A percentile compares a stretch with the other conserved stretches of the same genome.
Conservation (phyloP, 2,329 filamentous ascomycete genomes). For the Fusarium azukiicola region DNA sequence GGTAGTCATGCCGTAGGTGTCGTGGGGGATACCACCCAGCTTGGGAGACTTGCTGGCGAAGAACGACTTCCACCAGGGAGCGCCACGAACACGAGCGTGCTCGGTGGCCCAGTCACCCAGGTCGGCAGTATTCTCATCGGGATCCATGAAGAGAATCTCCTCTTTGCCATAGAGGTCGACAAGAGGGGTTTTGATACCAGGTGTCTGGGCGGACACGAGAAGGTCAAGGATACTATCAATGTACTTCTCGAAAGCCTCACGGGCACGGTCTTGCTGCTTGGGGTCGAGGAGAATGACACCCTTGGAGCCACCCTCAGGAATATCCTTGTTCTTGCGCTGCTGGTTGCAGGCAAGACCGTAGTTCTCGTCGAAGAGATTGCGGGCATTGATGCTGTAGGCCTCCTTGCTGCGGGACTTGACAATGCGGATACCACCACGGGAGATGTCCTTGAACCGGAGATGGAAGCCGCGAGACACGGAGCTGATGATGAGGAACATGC, state of each 20-base stretch:
- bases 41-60: conserved; percentile 99
- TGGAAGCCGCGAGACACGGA: conserved; percentile 99
- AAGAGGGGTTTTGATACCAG: conserved; percentile 99
- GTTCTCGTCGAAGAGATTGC: conserved; percentile 98
- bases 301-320: conserved; percentile 98
- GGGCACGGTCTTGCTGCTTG: conserved; percentile 95
- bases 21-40: conserved; percentile 97
- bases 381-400: conserved; percentile 96
- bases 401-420: conserved; percentile 99
- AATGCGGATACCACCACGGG: conserved; percentile 97
- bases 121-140: conserved; percentile 99
- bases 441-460: conserved; percentile 97
- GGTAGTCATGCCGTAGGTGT: conserved; percentile 98
- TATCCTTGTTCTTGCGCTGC: conserved; percentile 99
- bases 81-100: conserved; percentile 92
- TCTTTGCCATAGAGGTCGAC: conserved; percentile 97
- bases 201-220: conserved; percentile 92
- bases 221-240: conserved; percentile 99
- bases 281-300: conserved; percentile 97
- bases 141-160: conserved; percentile 99
- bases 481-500: conserved; percentile 99
- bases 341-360: conserved; percentile 99
- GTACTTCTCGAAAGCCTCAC: conserved; percentile 99
- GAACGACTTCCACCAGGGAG: conserved; percentile 99
- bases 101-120: conserved; percentile 99